phyloP scores from a whole-genome alignment of 208 protist genomes.

The Crithidia thermophila region DNA sequence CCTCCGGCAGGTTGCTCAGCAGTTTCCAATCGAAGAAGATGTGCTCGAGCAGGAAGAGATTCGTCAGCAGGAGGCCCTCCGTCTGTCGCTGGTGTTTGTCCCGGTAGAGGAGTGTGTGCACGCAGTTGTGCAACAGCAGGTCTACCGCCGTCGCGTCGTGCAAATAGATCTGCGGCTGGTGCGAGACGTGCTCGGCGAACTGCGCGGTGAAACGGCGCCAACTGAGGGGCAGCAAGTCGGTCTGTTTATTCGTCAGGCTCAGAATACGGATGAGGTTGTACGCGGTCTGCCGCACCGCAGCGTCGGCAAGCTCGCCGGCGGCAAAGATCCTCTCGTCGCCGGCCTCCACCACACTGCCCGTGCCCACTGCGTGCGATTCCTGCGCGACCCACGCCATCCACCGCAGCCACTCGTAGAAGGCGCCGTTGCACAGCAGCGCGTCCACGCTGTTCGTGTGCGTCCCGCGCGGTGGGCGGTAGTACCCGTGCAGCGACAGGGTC shows the following conservation, averaged over 20 bases:
- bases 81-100: constrained; percentile 11
- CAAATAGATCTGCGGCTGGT: constrained; percentile 40
- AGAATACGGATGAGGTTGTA: constrained; percentile 35
- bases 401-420: constrained; percentile 48
- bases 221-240: constrained; percentile 32
- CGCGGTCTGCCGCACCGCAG: constrained; percentile 17
- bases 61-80: constrained; percentile 15
- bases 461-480: constrained; percentile 35
- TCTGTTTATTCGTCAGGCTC: constrained; percentile 33
- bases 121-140: constrained; percentile 28
- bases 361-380: constrained; percentile 1
- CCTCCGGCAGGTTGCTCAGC: constrained; percentile 35
- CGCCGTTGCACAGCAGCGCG: constrained; percentile 59
- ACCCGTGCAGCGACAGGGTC: constrained; percentile 35
- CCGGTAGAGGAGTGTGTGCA: constrained; percentile 17
- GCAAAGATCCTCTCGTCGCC: background rate
- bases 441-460: constrained; percentile 31
- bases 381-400: constrained; percentile 48
- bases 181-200: constrained; percentile 36
- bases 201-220: constrained; percentile 42
- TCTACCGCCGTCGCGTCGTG: constrained; percentile 20
- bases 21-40: constrained; percentile 72
- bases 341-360: background rate
- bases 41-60: constrained; percentile 38
- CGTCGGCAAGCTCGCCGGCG: background rate